Base-by-base conservation (phyloP, 805 yeast species). In the Lipomyces japonicus region DNA sequence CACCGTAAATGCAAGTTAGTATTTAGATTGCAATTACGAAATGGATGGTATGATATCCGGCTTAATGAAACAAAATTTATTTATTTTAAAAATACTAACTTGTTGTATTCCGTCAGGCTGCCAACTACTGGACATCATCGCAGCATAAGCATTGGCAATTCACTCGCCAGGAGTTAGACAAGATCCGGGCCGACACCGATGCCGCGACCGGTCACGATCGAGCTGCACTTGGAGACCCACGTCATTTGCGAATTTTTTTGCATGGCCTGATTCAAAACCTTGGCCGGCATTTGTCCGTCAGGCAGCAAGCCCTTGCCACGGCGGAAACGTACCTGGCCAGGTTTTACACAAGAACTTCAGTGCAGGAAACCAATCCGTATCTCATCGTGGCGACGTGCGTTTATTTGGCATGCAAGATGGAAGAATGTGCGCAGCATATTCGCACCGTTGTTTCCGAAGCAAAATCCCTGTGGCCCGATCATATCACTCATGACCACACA, bases 341-440 rank as follows among this genome's bases (percentile, higher is more conserved):
- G 39, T 88, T 91, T 61, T 71, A 89, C 39, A 77, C 86, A 2
- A 74, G 77, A 39, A 90, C 81, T 0, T 79, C 87, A 10, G 68
- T 88, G 12, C 79, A 83, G 57, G 98, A 93, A 64, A 77, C 89
- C 49, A 93, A 93, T 63, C 71, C 86, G 1, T 91, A 89, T 63
- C 68, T 89, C 37, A 68, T 90, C 48, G 83, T 88, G 9, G 81
- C 98, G 0, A 81, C 97, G 0, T 82, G 93, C 58, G 75, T 91
- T 1, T 93, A 93, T 62, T 74, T 93, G 26, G 90, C 97, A 0
- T 85, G 96, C 70, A 91, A 93, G 65, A 84, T 89, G 30, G 97
- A 93, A 66, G 98, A 93, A 67, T 84, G 87, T 60, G 97, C 98
- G 1, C 95, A 86, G 63, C 97, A 93, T 64, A 88, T 93, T 7